A percentile compares a stretch with the other conserved stretches of the same genome.
These are phyloP conservation scores for Psilocybe cyanescens DNA, from an alignment of 768 basidiomycete genomes.

Conservation along the genomic window DNA sequence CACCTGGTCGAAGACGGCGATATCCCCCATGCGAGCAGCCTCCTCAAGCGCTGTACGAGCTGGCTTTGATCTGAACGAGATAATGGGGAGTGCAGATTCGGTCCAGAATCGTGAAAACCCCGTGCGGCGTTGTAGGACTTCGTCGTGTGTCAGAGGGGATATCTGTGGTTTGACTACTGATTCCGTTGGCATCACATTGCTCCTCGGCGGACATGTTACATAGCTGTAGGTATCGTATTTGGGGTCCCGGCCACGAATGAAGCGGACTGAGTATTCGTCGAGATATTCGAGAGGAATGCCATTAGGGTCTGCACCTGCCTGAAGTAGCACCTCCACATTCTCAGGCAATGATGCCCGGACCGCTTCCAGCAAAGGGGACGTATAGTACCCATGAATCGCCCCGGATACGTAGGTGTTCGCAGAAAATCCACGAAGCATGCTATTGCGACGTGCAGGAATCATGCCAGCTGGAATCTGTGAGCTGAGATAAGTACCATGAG, in stretches of 20 bases:
- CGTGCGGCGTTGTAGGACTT: not conserved
- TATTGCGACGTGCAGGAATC: not conserved
- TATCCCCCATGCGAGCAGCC: not conserved
- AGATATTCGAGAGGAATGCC: not conserved
- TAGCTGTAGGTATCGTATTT: not conserved
- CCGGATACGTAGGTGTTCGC: not conserved
- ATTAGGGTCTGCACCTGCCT: not conserved
- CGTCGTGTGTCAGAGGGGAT: not conserved
- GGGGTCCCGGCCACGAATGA: not conserved
- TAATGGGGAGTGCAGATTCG: not conserved
- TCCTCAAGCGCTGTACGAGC: not conserved
- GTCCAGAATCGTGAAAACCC: not conserved
- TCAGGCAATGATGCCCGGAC: not conserved
- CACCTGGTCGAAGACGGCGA: slow-evolving; percentile 1
- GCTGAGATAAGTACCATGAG: not conserved
- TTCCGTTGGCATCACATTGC: not conserved
- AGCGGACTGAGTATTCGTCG: not conserved
- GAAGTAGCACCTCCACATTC: not conserved
- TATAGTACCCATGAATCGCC: not conserved
- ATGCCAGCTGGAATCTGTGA: not conserved
- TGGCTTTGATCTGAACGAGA: not conserved
- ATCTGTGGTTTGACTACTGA: not conserved
- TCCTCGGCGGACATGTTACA: not conserved
- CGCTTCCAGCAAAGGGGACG: not conserved
- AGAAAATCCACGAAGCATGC: not conserved